A percentile compares a stretch with the other conserved stretches of the same genome.
These are phyloP conservation scores for Carpinus viminea DNA, from an alignment of 306 rosid genomes.

Conservation along the genomic window DNA sequence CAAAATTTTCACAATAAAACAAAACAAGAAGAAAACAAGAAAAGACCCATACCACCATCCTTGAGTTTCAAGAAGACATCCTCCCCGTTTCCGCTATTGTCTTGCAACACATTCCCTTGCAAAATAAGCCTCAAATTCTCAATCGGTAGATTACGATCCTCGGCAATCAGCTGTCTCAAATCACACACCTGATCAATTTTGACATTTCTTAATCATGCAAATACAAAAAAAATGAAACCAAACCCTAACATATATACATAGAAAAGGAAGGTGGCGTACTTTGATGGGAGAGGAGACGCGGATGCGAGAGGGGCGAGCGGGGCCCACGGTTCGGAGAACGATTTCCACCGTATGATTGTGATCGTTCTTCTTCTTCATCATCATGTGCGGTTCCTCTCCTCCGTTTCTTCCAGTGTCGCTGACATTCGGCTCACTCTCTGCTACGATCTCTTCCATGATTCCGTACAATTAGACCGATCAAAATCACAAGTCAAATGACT, in stretches of 20 bases:
- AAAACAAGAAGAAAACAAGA: background rate
- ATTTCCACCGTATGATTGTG: conserved; percentile 44
- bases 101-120: conserved; percentile 72
- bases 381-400: conserved; percentile 1
- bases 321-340: conserved; percentile 78
- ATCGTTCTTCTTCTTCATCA: conserved; percentile 15
- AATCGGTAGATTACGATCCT: conserved; percentile 46
- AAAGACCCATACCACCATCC: conserved; percentile 61
- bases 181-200: conserved; percentile 60
- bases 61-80: conserved; percentile 53
- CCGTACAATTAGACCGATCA: too few relatives aligned
- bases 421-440: conserved; percentile 33
- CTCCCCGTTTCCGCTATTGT: conserved; percentile 52
- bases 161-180: conserved; percentile 70
- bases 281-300: conserved; percentile 62
- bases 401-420: background rate
- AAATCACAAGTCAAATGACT: too few relatives aligned
- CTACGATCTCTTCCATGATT: conserved; percentile 57
- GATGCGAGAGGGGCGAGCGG: conserved; percentile 82
- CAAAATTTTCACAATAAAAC: background rate
- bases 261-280: conserved; percentile 35
- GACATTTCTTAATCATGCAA: background rate
- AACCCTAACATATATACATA: background rate
- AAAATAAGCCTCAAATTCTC: conserved; percentile 75
- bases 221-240: background rate